Evolutionary conservation across 768 basidiomycete genomes (phyloP).

Genomic region (Strobilomyces dryophilus): DNA sequence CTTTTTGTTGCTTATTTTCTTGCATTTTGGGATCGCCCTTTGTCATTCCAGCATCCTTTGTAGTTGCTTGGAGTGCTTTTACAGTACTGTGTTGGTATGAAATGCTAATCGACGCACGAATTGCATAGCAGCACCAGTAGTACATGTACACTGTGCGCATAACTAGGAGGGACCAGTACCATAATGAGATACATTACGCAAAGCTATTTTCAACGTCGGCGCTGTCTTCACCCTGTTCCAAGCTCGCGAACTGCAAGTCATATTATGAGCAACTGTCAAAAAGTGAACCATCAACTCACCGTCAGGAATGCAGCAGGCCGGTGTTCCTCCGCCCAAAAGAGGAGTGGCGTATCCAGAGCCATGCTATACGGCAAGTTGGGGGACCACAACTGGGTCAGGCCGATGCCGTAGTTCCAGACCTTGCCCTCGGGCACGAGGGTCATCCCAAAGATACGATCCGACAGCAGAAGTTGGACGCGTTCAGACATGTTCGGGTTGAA

Average conservation of each 20-base stretch:
- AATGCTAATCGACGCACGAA: neutral
- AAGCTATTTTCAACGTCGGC: constrained; percentile 96
- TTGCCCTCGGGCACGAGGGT: constrained; percentile 91
- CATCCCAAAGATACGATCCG: constrained; percentile 95
- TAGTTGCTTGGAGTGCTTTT: neutral
- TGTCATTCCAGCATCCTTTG: neutral
- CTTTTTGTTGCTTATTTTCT: constrained; percentile 12
- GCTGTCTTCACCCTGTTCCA: constrained; percentile 88
- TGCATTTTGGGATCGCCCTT: constrained; percentile 6
- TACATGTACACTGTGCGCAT: constrained; percentile 11
- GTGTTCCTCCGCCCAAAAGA: constrained; percentile 97
- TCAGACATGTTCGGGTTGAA: constrained; percentile 99
- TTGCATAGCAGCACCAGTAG: neutral
- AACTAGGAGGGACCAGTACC: neutral
- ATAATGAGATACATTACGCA: constrained; percentile 47
- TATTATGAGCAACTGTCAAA: neutral
- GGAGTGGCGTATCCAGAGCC: constrained; percentile 85
- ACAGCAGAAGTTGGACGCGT: constrained; percentile 86
- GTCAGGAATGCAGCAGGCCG: constrained; percentile 92
- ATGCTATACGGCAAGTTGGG: constrained; percentile 77
- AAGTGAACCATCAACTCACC: constrained; percentile 41
- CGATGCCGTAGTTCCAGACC: constrained; percentile 96
- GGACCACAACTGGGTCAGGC: constrained; percentile 89
- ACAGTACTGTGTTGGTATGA: neutral
- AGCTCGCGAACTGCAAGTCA: constrained; percentile 67